These are phyloP conservation scores for Hirsutella minnesotensis DNA, from an alignment of 2,329 filamentous ascomycete genomes.

Conservation along the genomic window DNA sequence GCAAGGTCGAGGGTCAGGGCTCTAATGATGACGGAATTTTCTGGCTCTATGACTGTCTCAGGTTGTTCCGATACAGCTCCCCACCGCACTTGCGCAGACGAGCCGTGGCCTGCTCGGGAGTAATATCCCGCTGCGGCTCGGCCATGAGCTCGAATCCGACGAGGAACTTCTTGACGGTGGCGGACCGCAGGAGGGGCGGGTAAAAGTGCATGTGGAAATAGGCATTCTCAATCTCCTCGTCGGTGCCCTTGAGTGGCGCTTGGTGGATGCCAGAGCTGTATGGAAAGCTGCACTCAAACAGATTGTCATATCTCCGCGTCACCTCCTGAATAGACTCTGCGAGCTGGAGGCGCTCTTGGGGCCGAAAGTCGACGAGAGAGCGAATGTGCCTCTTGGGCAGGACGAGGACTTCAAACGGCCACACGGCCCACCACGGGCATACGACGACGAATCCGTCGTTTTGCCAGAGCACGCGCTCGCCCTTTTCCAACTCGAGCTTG, in stretches of 20 bases:
- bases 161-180: slow-evolving; percentile 89
- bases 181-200: slow-evolving; percentile 80
- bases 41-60: slow-evolving; percentile 9
- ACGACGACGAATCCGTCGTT: slow-evolving; percentile 77
- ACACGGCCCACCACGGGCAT: slow-evolving; percentile 95
- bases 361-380: slow-evolving; percentile 69
- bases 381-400: slow-evolving; percentile 75
- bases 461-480: slow-evolving; percentile 78
- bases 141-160: slow-evolving; percentile 96
- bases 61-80: slow-evolving; percentile 66
- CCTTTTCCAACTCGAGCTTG: slow-evolving; percentile 66
- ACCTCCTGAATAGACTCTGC: slow-evolving; percentile 81
- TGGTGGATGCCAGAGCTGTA: slow-evolving; percentile 97
- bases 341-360: slow-evolving; percentile 58
- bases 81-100: slow-evolving; percentile 66
- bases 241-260: slow-evolving; percentile 70
- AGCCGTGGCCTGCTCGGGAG: slow-evolving; percentile 84
- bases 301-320: slow-evolving; percentile 84
- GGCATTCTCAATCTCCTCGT: slow-evolving; percentile 74
- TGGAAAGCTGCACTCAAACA: slow-evolving; percentile 93
- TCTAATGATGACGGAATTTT: too few species aligned
- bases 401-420: slow-evolving; percentile 94
- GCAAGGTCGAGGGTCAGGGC: too few species aligned
- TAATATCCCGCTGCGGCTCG: slow-evolving; percentile 97
- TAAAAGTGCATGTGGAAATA: slow-evolving; percentile 98